Evolutionary conservation across 2,329 filamentous ascomycete species (phyloP).

Genomic region (Beauveria sp.): DNA sequence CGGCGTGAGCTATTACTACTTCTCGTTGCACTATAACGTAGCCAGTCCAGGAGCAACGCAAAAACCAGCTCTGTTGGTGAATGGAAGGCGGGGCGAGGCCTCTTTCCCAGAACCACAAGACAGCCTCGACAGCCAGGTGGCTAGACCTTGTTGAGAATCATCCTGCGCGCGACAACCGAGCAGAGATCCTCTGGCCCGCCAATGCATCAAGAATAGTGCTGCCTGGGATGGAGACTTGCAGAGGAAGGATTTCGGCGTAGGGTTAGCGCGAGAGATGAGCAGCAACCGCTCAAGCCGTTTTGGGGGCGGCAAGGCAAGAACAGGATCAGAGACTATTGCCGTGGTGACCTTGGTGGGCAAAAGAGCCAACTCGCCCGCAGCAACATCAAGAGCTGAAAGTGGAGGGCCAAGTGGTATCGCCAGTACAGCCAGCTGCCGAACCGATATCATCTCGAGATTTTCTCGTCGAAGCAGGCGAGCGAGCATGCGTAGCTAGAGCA

Average conservation of each 20-base stretch:
- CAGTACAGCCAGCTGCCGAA: too few relatives aligned
- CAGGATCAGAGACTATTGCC: too few relatives aligned
- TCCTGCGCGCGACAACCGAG: slow-evolving; percentile 5
- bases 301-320: too few relatives aligned
- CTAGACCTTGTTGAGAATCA: not conserved
- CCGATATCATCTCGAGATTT: too few relatives aligned
- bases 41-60: not conserved
- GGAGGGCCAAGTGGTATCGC: too few relatives aligned
- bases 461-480: too few relatives aligned
- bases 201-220: not conserved
- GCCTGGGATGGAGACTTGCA: not conserved
- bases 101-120: not conserved
- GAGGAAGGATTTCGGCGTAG: not conserved
- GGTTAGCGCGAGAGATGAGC: not conserved
- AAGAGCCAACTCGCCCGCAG: too few relatives aligned
- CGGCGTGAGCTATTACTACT: not conserved
- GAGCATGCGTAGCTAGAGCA: too few relatives aligned
- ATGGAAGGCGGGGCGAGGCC: not conserved
- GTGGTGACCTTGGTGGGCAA: too few relatives aligned
- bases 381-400: too few relatives aligned
- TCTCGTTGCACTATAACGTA: not conserved
- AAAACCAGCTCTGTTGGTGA: not conserved
- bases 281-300: not conserved
- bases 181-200: not conserved
- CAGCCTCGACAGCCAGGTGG: not conserved